These are phyloP conservation scores for Periconia digitata DNA, from an alignment of 2,329 filamentous ascomycete genomes.

Conservation along the genomic window DNA sequence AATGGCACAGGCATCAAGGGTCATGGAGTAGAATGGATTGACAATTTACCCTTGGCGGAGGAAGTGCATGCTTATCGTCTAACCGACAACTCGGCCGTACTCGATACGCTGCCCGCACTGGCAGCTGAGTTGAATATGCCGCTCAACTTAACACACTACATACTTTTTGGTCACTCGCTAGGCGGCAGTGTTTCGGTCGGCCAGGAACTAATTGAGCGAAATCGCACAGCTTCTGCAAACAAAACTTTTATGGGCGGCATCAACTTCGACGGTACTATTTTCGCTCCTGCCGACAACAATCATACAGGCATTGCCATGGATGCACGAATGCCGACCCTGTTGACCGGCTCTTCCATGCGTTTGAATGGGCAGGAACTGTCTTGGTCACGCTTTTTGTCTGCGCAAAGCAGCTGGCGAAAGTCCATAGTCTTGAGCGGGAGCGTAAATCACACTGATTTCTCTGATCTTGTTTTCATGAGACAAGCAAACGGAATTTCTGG, in stretches of 20 bases:
- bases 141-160: slow-evolving; percentile 16
- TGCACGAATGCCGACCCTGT: slow-evolving; percentile 1
- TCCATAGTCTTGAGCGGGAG: slow-evolving; percentile 7
- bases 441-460: slow-evolving; percentile 16
- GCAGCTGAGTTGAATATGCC: slow-evolving; percentile 1
- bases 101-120: slow-evolving; percentile 8
- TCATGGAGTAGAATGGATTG: slow-evolving; percentile 2
- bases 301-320: slow-evolving; percentile 4
- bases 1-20: slow-evolving; percentile 6
- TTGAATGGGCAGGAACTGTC: slow-evolving; percentile 6
- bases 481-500: slow-evolving; percentile 10
- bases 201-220: slow-evolving; percentile 10
- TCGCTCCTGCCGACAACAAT: slow-evolving; percentile 3
- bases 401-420: slow-evolving; percentile 10
- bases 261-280: slow-evolving; percentile 12
- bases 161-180: slow-evolving; percentile 18
- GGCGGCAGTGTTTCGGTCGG: slow-evolving; percentile 14
- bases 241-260: slow-evolving; percentile 11
- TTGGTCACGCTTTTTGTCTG: no score
- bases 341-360: background rate
- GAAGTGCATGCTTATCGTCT: slow-evolving; percentile 7
- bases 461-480: slow-evolving; percentile 14
- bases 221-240: background rate
- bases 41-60: background rate
- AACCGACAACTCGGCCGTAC: slow-evolving; percentile 10